These are phyloP conservation scores for Barnettozyma wickerhamii DNA, from an alignment of 805 yeast genomes.

Conservation along the genomic window DNA sequence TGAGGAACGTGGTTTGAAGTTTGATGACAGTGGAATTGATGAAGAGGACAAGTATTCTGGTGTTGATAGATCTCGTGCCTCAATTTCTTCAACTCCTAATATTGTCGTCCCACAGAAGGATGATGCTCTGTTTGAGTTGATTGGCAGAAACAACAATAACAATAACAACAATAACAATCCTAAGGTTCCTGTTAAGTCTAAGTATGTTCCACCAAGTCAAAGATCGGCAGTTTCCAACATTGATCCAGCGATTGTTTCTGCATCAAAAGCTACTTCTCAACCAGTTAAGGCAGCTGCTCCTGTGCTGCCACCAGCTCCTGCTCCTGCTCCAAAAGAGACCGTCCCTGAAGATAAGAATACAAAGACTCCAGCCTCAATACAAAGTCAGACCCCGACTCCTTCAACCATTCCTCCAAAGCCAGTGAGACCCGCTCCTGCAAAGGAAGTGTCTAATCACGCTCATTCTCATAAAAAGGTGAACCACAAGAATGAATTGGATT, in stretches of 20 bases:
- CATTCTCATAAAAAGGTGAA: constrained; percentile 19
- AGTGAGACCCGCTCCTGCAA: constrained; percentile 10
- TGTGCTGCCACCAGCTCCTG: constrained; percentile 3
- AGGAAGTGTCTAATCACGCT: constrained; percentile 1
- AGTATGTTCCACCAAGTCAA: constrained; percentile 54
- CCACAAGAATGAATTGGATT: constrained; percentile 61
- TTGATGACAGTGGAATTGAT: constrained; percentile 84
- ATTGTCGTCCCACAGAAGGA: constrained; percentile 12
- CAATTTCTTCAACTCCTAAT: neutral
- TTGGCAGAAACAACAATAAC: constrained; percentile 29
- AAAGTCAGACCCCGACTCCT: constrained; percentile 5
- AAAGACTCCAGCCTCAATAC: neutral
- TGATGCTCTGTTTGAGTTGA: constrained; percentile 26
- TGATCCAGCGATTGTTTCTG: constrained; percentile 65
- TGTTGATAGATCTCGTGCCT: constrained; percentile 36
- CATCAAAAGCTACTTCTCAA: constrained; percentile 28
- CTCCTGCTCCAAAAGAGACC: too few species aligned
- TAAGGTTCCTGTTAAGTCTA: constrained; percentile 36
- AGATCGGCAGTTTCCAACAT: constrained; percentile 40
- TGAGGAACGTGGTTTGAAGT: constrained; percentile 79
- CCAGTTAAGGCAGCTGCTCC: neutral
- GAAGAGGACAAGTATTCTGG: constrained; percentile 97
- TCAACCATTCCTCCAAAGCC: constrained; percentile 29
- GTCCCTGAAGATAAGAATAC: too few species aligned
- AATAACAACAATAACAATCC: constrained; percentile 35